Evolutionary conservation across 2,329 filamentous ascomycete genomes (phyloP), one percentile per base, ranked within the genome.

Genomic region (Penicillium freii): DNA sequence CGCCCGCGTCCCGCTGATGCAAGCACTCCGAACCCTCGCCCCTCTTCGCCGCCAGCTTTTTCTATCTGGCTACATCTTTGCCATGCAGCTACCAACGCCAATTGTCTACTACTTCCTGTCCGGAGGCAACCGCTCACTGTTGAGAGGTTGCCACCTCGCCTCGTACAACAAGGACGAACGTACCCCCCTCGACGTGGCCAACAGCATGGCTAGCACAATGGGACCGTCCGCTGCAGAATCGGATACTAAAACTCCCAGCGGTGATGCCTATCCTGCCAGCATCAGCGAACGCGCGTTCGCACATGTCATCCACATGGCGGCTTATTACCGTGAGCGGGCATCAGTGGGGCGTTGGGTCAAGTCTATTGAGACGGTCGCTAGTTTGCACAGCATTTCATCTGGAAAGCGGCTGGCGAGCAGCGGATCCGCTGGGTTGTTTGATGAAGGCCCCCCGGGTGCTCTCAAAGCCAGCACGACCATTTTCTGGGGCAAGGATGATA

Each of bases 11-110:
- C 77, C 81, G 23, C 66, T 83, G 19, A 71, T 73, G 36, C 80
- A 78, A 42, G 79, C 78, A 1, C 57, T 76, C 13, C 66, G 66
- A 10, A 77, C 76, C 0, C 55, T 82, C n/a, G 67, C 64, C 17
- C 82, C 82, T 1, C 67, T 85, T 1, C 34, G 78, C n/a, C 69
- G 69, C 21, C 83, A 86, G 61, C 58, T 81, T 23, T 51, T 67
- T 9, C 72, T 77, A 52, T 84, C 82, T 2, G 79, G 80, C 57
- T 86, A 86, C 62, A 76, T 84, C 49, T 84, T 84, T 61, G 75
- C 75, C 15, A 80, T 85, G 70, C 76, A 80, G 42, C 70, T 85
- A 2, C 82, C 82, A 3, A 67, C 70, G 34, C 69, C 74, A 4
- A 63, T 83, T 15, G 75, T 80, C 48, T 71, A 66, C 46, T 77